Percentiles rank a stretch among this genome's conserved stretches.
Evolutionary conservation across 257 asterid species (phyloP).

Genomic region (Solanum neorickii): DNA sequence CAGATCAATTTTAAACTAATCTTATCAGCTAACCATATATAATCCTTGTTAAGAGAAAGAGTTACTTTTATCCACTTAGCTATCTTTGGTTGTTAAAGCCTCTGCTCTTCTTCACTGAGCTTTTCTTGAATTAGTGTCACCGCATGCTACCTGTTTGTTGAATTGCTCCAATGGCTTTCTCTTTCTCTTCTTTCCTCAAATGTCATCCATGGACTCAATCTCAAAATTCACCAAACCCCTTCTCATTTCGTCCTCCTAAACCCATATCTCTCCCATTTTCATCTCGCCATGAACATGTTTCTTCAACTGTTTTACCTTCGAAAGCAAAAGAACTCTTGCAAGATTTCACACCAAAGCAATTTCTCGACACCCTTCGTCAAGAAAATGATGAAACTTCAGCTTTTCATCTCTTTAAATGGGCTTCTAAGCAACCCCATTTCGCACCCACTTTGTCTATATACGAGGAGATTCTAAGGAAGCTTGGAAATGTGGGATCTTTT

Average conservation of each 20-base stretch:
- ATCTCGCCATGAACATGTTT: conserved; percentile 1
- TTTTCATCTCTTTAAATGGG: conserved; percentile 58
- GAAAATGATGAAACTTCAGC: conserved; percentile 56
- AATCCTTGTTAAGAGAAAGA: background rate
- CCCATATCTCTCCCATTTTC: conserved; percentile 1
- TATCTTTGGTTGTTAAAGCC: background rate
- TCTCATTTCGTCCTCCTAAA: conserved; percentile 5
- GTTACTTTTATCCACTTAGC: background rate
- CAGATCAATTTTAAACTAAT: background rate
- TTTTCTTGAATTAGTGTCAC: background rate
- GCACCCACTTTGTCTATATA: conserved; percentile 40
- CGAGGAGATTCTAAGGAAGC: conserved; percentile 61
- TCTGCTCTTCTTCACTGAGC: background rate
- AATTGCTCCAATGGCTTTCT: conserved; percentile 62
- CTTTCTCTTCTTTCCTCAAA: conserved; percentile 42
- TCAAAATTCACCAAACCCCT: conserved; percentile 3
- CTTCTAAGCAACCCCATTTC: conserved; percentile 64
- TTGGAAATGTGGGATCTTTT: conserved; percentile 61
- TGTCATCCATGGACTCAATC: conserved; percentile 33
- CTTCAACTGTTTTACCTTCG: conserved; percentile 22
- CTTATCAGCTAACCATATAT: background rate
- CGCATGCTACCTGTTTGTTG: conserved; percentile 42
- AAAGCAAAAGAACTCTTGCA: conserved; percentile 23
- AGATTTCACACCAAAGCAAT: conserved; percentile 52
- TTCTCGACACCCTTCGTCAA: conserved; percentile 49